Conservation (phyloP, 1,284 basidiomycete genomes). For the Athelia sp. region DNA sequence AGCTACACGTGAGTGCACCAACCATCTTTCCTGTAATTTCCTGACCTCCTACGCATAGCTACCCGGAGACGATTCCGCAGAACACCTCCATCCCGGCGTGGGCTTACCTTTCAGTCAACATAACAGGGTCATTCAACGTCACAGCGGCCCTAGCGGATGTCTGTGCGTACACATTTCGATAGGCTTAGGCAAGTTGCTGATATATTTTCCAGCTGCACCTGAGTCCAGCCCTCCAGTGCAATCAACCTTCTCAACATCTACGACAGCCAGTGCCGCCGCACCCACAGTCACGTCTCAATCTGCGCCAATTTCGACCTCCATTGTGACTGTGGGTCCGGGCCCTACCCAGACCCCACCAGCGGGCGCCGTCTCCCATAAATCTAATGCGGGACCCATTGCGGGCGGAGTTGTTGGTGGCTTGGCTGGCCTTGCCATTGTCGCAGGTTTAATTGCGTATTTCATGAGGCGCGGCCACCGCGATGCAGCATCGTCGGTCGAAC, state of each 20-base stretch:
- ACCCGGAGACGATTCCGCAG: constrained; percentile 10
- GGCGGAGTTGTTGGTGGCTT: constrained; percentile 35
- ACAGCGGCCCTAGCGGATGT: neutral
- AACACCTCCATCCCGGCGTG: constrained; percentile 24
- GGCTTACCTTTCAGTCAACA: constrained; percentile 24
- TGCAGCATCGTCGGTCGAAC: neutral
- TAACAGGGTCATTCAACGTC: neutral
- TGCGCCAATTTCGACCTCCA: neutral
- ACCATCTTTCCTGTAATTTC: neutral
- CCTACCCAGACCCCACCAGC: neutral
- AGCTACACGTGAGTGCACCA: constrained; percentile 11
- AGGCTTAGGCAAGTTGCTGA: neutral
- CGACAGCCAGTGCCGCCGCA: neutral
- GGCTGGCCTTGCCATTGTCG: constrained; percentile 23
- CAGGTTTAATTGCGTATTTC: constrained; percentile 19
- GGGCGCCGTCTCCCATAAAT: neutral
- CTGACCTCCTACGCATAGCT: neutral
- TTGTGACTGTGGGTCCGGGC: neutral
- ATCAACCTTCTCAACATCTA: too few relatives aligned
- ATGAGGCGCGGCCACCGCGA: constrained; percentile 21
- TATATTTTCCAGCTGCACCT: neutral
- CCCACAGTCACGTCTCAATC: neutral
- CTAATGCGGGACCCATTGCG: constrained; percentile 24
- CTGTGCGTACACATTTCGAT: neutral
- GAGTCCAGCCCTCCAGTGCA: neutral